Percentiles rank a stretch among this genome's conserved stretches.
phyloP scores from a whole-genome alignment of 768 basidiomycete species.

The Russula griseocarnosa region DNA sequence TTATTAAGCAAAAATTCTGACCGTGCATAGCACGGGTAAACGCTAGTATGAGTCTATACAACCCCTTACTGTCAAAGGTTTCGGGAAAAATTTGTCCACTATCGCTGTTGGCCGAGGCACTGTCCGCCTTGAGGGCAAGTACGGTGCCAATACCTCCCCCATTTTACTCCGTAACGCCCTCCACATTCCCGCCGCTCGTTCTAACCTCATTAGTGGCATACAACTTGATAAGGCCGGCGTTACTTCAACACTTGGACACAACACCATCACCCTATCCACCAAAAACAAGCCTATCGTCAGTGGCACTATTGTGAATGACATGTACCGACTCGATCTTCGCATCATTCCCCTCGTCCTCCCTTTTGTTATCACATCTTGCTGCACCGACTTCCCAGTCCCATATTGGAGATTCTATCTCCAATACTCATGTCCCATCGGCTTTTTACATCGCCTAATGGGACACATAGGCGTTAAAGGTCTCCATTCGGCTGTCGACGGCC shows the following conservation, averaged over 20 bases:
- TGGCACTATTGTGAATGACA: too few relatives aligned
- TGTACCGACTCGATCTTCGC: too few relatives aligned
- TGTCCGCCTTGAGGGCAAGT: background rate
- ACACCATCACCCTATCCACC: rapidly evolving
- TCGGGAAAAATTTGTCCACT: rapidly evolving
- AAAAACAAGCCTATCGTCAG: background rate
- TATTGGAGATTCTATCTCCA: too few relatives aligned
- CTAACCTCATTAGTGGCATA: background rate
- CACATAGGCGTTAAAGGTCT: background rate
- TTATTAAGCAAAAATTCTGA: too few relatives aligned
- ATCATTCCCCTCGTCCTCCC: too few relatives aligned
- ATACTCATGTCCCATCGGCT: background rate
- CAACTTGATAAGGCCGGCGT: background rate
- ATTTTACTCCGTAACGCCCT: rapidly evolving
- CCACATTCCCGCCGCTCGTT: background rate
- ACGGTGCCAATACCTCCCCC: background rate
- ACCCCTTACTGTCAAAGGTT: background rate
- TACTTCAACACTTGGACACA: background rate
- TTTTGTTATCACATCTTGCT: too few relatives aligned
- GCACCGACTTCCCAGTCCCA: too few relatives aligned
- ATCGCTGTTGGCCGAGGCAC: background rate
- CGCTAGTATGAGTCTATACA: too few relatives aligned
- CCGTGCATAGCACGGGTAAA: too few relatives aligned
- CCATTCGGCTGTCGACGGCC: background rate
- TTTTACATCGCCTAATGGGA: background rate